Evolutionary conservation across 1,139 yeast species (phyloP), one percentile per base, ranked within the genome.

Genomic region (Magnusiomyces sp.): DNA sequence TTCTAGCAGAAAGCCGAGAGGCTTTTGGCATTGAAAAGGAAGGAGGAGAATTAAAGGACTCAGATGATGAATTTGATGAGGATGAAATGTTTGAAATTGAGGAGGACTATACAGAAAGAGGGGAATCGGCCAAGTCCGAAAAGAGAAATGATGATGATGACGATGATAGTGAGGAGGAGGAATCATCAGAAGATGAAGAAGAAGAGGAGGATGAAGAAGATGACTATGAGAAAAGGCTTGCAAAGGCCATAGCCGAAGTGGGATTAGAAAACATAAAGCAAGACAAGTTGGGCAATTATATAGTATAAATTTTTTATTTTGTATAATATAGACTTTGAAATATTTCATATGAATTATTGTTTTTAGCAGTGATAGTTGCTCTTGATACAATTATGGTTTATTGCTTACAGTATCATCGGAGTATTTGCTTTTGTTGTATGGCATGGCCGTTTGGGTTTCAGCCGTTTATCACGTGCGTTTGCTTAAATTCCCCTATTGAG

Each of bases 1-100:
- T 95, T 0, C 80, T 88, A 51, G 61, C 64, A 67, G 74, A 59
- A 70, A 76, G 50, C 74, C 81, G 94, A 74, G 90, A 69, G 64
- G 51, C 42, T 11, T 58, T 58, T 46, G 49, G 54, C 27, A 53
- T 23, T 23, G 29, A 23, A 23, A 23, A 23, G 38, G 38, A n/a
- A n/a, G 38, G 17, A 34, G 17, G 5, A 20, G 33, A 29, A 27
- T 29, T 17, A 17, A 20, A 16, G 44, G 44, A 41, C 19, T 20
- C 29, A 13, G 27, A 17, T 9, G 27, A 17, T 17, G 45, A 32
- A 14, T 36, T 6, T 9, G 45, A 32, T 9, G 40, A 40, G 13
- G 47, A 44, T 17, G 47, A 44, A 3, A 4, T 37, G 19, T 20
- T 45, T 5, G 48, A 45, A 10, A 20, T 32, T n/a, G 48, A 45